Evolutionary conservation across 805 yeast species (phyloP).

Genomic region (Zygoascus tannicola): DNA sequence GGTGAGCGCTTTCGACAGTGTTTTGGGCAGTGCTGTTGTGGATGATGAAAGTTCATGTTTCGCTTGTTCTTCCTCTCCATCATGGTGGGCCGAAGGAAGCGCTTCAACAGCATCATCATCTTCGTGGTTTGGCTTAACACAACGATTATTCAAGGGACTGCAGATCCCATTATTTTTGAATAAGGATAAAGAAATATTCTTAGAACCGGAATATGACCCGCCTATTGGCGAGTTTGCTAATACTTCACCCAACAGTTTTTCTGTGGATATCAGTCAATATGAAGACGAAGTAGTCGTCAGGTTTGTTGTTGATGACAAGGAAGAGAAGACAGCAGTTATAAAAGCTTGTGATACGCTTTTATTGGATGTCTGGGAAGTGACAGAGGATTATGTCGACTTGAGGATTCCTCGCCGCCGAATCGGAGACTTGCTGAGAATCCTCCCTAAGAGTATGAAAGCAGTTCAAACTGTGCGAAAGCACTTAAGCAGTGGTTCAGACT

Average conservation of each 20-base stretch:
- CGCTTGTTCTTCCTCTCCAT: too few relatives aligned
- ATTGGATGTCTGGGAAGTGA: constrained; percentile 22
- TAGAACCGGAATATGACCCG: not conserved
- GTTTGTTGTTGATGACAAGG: constrained; percentile 22
- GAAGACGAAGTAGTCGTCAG: constrained; percentile 38
- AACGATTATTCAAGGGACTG: constrained; percentile 4
- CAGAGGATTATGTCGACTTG: constrained; percentile 16
- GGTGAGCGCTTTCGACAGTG: too few relatives aligned
- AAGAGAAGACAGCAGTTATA: constrained; percentile 17
- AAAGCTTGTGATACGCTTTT: constrained; percentile 19
- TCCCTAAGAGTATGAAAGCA: constrained; percentile 15
- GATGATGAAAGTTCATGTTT: too few relatives aligned
- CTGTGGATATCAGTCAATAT: constrained; percentile 30
- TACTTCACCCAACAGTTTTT: not conserved
- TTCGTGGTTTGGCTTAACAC: too few relatives aligned
- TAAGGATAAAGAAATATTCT: not conserved
- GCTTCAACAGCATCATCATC: too few relatives aligned
- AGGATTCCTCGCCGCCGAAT: constrained; percentile 16
- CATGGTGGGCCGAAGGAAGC: too few relatives aligned
- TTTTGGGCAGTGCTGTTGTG: too few relatives aligned
- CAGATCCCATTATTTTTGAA: constrained; percentile 1
- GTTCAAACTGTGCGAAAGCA: constrained; percentile 8
- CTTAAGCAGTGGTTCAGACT: constrained; percentile 1
- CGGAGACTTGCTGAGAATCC: constrained; percentile 15
- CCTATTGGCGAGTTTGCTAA: not conserved